These are phyloP conservation scores for Ormosia emarginata DNA, from an alignment of 306 rosid species.

Conservation along the genomic window DNA sequence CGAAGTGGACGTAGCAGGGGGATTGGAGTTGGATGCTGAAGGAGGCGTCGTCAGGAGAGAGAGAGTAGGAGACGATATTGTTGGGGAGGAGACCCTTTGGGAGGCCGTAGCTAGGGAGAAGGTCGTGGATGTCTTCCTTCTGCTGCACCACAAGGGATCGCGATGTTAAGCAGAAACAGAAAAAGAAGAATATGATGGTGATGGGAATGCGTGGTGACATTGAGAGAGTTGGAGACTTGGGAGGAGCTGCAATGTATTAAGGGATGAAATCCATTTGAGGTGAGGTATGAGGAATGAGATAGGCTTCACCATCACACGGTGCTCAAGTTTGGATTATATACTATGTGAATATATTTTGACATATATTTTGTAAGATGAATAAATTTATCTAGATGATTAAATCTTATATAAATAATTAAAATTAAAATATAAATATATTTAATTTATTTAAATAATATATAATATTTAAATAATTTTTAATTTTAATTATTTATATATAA, in stretches of 20 bases:
- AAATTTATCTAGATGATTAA: too few relatives aligned
- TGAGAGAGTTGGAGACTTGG: neutral
- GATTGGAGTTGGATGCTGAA: slow-evolving; percentile 46
- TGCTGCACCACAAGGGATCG: too few relatives aligned
- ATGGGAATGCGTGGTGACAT: neutral
- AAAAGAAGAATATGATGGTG: slow-evolving; percentile 16
- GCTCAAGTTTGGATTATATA: too few relatives aligned
- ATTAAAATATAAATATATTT: too few relatives aligned
- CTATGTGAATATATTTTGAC: too few relatives aligned
- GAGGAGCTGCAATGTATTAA: neutral
- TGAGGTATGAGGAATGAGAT: neutral
- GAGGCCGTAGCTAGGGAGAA: slow-evolving; percentile 61
- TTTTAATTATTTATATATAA: too few relatives aligned
- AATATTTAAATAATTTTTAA: too few relatives aligned
- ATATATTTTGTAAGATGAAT: too few relatives aligned
- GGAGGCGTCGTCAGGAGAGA: slow-evolving; percentile 49
- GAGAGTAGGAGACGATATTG: slow-evolving; percentile 58
- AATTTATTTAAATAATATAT: too few relatives aligned
- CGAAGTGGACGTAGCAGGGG: slow-evolving; percentile 59
- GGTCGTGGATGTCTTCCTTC: slow-evolving; percentile 49
- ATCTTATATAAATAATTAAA: too few relatives aligned
- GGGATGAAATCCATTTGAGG: neutral
- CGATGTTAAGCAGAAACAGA: neutral
- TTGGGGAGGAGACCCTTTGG: slow-evolving; percentile 74
- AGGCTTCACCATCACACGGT: too few relatives aligned